Base-by-base conservation (phyloP, 805 yeast species). In the Alloascoidea africana region DNA sequence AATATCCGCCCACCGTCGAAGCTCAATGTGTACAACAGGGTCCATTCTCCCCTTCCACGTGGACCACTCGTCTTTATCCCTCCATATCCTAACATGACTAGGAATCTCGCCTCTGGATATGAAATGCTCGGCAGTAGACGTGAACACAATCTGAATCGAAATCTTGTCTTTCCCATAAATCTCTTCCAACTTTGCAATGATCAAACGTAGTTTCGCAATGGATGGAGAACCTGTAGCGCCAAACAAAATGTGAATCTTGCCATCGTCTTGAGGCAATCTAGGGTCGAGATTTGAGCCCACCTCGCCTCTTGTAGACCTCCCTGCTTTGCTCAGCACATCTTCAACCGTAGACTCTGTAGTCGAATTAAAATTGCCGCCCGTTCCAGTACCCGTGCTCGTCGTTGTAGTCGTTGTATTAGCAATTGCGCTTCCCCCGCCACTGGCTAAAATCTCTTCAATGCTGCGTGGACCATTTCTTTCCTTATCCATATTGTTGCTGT, bases 1-100 rank as follows among this genome's bases (percentile, higher is more conserved):
- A 33, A 91, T 75, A 58, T 89, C 96, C 1, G 97, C 97, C 97
- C 97, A 89, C 44, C 94, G 74, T 42, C 97, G 75, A 42, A 89
- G 64, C 59, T 91, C 97, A 46, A 89, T 86, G 59, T 89, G 97
- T 45, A 91, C 64, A 27, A 91, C 94, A 1, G 97, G 96, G 56
- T 91, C 97, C 39, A 76, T 65, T 43, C 93, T 67, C 34, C 65
- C 58, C 47, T 76, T 76, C 80, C 96, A 89, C n/a, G 78, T 73
- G 23, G 62, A 62, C 98, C 98, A 89, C 58, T 89, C 97, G 54
- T 91, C 98, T 41, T 71, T 69, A 52, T 91, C 96, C 51, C 87
- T 69, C 97, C 97, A 89, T 14, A 87, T 73, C 42, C 76, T 77
- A 16, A 86, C 84, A 47, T 77, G 77, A 14, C 78, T 66, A 16